Evolutionary conservation across 75 land plant species (phyloP).

Genomic region (Gnetum montanum): DNA sequence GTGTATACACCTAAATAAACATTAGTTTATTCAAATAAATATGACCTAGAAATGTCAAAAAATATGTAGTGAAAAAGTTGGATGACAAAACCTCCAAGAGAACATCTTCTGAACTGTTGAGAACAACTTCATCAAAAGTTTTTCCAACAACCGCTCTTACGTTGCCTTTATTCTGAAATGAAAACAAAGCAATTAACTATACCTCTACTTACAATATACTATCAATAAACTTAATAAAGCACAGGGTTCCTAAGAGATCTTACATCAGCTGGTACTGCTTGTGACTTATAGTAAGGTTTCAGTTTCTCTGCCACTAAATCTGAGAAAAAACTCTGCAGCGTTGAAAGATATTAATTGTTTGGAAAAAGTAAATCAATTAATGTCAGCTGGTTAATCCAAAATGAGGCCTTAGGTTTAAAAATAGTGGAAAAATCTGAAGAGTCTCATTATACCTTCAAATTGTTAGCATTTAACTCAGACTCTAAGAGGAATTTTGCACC

Average conservation of each 20-base stretch:
- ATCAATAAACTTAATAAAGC: too few relatives aligned
- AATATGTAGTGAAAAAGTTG: background rate
- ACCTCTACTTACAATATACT: background rate
- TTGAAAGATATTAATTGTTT: too few relatives aligned
- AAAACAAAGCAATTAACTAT: conserved; percentile 1
- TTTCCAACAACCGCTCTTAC: conserved; percentile 72
- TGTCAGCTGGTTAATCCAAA: background rate
- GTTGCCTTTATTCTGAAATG: conserved; percentile 47
- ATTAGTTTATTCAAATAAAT: too few relatives aligned
- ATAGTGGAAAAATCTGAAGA: background rate
- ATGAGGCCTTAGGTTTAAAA: background rate
- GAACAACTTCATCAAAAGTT: conserved; percentile 68
- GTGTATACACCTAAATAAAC: conserved; percentile 93
- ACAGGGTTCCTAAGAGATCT: background rate
- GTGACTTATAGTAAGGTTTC: conserved; percentile 55
- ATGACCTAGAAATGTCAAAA: background rate
- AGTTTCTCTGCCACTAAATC: conserved; percentile 38
- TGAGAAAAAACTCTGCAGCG: conserved; percentile 69
- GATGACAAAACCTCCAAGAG: conserved; percentile 67
- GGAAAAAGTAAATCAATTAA: background rate
- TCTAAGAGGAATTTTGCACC: conserved; percentile 74
- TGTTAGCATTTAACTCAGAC: conserved; percentile 33
- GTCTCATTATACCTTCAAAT: conserved; percentile 40
- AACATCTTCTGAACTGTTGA: conserved; percentile 60
- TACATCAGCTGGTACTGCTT: conserved; percentile 68